These are phyloP conservation scores for Pseudozyma pruni DNA, from an alignment of 1,284 basidiomycete genomes.

Conservation along the genomic window DNA sequence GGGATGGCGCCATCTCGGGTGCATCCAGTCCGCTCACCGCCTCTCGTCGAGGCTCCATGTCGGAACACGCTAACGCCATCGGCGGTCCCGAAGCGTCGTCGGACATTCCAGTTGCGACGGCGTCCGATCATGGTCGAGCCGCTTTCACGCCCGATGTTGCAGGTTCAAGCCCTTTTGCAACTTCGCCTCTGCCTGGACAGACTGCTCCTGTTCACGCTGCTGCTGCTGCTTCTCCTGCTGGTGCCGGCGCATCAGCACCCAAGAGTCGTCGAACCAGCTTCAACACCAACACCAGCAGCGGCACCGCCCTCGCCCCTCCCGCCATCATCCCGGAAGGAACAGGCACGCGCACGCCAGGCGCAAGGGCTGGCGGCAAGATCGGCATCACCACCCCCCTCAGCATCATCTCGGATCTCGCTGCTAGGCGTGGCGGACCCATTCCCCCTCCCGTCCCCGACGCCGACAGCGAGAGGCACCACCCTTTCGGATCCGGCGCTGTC, in stretches of 20 bases:
- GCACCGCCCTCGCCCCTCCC: constrained; percentile 29
- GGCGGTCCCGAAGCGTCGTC: constrained; percentile 15
- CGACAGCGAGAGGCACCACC: constrained; percentile 56
- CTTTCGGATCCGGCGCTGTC: constrained; percentile 62
- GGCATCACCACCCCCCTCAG: constrained; percentile 60
- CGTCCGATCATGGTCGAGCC: constrained; percentile 49
- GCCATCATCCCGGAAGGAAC: constrained; percentile 32
- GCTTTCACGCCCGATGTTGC: constrained; percentile 23
- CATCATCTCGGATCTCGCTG: constrained; percentile 67
- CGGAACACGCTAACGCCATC: constrained; percentile 11
- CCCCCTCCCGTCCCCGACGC: constrained; percentile 29
- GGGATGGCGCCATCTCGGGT: constrained; percentile 33
- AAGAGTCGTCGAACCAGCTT: constrained; percentile 48
- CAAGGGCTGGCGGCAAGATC: constrained; percentile 47
- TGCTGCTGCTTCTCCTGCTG: constrained; percentile 4
- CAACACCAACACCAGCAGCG: constrained; percentile 40
- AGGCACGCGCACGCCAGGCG: constrained; percentile 53
- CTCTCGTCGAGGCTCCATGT: constrained; percentile 41
- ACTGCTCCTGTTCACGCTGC: constrained; percentile 7
- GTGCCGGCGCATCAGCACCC: constrained; percentile 5
- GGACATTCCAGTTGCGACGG: constrained; percentile 52
- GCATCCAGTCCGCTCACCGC: constrained; percentile 38
- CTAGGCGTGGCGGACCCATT: constrained; percentile 52
- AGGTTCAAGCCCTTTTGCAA: constrained; percentile 10
- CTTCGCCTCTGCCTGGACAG: constrained; percentile 28